Evolutionary conservation across 306 rosid species (phyloP), one percentile per base, ranked within the genome.

Genomic region (Pyrus betulifolia): DNA sequence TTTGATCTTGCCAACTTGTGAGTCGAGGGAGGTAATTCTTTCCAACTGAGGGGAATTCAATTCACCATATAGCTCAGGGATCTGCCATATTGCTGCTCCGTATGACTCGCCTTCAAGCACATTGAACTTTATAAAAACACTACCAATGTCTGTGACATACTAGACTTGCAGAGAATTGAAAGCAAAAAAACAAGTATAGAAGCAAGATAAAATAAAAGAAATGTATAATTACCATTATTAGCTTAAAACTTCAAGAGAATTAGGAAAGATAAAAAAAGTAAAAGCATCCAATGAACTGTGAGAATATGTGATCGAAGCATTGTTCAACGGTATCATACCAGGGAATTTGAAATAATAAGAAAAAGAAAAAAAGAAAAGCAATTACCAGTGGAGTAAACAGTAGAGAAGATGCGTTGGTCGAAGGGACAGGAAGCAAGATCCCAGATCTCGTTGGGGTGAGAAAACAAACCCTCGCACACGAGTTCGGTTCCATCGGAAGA

Each of bases 371-470:
- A 0, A 11, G 8, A 31, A 27, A 22, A 71, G 25, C 25, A 76
- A 72, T 69, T 87, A 96, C 99, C 99, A 55, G 89, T 82, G 15
- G 91, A 95, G 80, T 89, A 91, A 70, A 95, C 98, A 18, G 99
- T 95, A 28, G 99, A 96, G 91, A 96, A 96, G 82, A 92, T 89
- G 63, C 99, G 91, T 74, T 92, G 99, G 80, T 96, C 98, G 77
- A 87, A 96, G 15, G 99, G 99, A 78, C 99, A 92, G 21, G 98
- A 96, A 2, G 85, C 92, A 66, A 96, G 96, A 88, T 92, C 98
- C 98, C 99, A 92, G 82, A 96, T 96, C 98, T 96, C 98, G 54
- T 85, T 96, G 4, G 99, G 97, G 45, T 95, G 96, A 15, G 98
- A 93, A 82, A 96, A 96, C 93, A 96, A 84, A 49, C 99, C 99